Percentiles rank a stretch among this genome's conserved stretches.
Evolutionary conservation across 1,284 basidiomycete species (phyloP).

Genomic region (Puccinia hordei): DNA sequence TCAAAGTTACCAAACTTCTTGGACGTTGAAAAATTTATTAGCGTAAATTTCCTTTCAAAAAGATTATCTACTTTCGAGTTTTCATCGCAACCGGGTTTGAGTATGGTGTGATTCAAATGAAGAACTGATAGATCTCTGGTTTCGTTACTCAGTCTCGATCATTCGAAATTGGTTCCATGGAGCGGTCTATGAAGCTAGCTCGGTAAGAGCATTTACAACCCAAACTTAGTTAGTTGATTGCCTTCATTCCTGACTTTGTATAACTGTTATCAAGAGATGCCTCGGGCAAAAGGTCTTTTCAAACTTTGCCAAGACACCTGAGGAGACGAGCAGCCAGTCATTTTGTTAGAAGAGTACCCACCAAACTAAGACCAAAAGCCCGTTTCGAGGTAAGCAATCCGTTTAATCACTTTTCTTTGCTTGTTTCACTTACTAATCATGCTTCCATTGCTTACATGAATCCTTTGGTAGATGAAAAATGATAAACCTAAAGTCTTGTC

Average conservation of each 20-base stretch:
- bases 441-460: neutral
- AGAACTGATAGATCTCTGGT: too few relatives aligned
- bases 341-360: constrained; percentile 83
- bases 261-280: constrained; percentile 59
- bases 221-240: neutral
- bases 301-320: constrained; percentile 82
- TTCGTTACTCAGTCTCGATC: constrained; percentile 68
- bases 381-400: constrained; percentile 68
- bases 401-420: neutral
- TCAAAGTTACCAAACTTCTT: constrained; percentile 69
- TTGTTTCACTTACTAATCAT: neutral
- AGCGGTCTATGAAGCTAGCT: constrained; percentile 76
- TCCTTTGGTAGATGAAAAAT: constrained; percentile 24
- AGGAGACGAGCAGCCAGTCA: constrained; percentile 87
- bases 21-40: constrained; percentile 81
- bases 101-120: neutral
- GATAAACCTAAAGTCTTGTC: constrained; percentile 26
- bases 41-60: constrained; percentile 63
- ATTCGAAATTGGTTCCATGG: constrained; percentile 85
- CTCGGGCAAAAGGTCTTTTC: constrained; percentile 80
- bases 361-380: constrained; percentile 75
- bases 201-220: constrained; percentile 62
- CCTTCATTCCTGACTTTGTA: neutral
- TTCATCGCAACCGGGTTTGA: neutral
- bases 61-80: neutral